Evolutionary conservation across 1,284 basidiomycete genomes (phyloP).

Genomic region (Waitea zeae): DNA sequence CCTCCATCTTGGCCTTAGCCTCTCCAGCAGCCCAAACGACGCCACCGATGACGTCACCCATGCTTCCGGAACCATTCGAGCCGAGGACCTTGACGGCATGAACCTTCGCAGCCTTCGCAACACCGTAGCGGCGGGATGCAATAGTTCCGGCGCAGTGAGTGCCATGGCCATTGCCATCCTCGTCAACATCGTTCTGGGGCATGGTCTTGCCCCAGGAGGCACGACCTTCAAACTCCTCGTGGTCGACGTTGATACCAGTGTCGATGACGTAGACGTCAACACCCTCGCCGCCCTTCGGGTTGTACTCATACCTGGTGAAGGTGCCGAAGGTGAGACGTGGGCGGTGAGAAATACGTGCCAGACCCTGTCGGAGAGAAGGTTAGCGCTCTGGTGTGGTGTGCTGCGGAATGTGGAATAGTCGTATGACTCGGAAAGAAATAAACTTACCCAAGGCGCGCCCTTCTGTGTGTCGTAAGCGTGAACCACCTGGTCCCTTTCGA

Average conservation of each 20-base stretch:
- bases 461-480: constrained; percentile 59
- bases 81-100: constrained; percentile 97
- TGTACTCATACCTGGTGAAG: constrained; percentile 78
- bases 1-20: constrained; percentile 37
- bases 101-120: constrained; percentile 86
- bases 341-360: constrained; percentile 91
- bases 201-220: constrained; percentile 21
- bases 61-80: constrained; percentile 84
- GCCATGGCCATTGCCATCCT: constrained; percentile 22
- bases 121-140: constrained; percentile 50
- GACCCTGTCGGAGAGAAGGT: constrained; percentile 47
- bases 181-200: constrained; percentile 34
- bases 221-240: constrained; percentile 65
- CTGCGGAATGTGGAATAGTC: neutral
- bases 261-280: constrained; percentile 79
- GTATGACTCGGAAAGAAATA: too few relatives aligned
- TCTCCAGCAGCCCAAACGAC: constrained; percentile 69
- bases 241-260: constrained; percentile 81
- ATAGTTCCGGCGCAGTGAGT: constrained; percentile 25
- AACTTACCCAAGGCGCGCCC: constrained; percentile 82
- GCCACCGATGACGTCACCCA: constrained; percentile 88
- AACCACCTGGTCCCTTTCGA: constrained; percentile 89
- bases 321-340: constrained; percentile 62
- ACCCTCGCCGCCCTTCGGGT: constrained; percentile 67
- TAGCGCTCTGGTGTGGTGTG: too few relatives aligned